These are phyloP conservation scores for Mesembryanthemum crystallinum DNA, from an alignment of 148 eudicot genomes.

Conservation along the genomic window DNA sequence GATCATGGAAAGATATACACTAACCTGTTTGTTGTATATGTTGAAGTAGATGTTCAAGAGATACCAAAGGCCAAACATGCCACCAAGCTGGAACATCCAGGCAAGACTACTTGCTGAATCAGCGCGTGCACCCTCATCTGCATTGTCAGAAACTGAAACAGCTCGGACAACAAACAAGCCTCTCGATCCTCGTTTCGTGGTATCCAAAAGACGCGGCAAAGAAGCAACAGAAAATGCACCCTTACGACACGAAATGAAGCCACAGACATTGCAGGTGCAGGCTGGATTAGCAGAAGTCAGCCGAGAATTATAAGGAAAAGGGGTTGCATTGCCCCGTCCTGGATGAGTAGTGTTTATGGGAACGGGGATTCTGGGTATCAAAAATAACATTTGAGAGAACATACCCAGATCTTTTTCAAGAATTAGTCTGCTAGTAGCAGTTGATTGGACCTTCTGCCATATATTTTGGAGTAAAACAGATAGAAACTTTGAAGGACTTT, in stretches of 20 bases:
- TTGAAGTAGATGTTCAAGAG: conserved; percentile 78
- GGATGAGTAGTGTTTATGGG: neutral
- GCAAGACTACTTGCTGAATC: conserved; percentile 7
- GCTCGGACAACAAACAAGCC: conserved; percentile 16
- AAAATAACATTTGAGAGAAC: conserved; percentile 21
- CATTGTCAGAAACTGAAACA: conserved; percentile 28
- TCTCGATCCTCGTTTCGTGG: neutral
- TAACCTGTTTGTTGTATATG: conserved; percentile 84
- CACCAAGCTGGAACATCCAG: conserved; percentile 46
- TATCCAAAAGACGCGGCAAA: neutral
- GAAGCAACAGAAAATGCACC: neutral
- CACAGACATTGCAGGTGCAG: neutral
- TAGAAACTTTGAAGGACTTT: neutral
- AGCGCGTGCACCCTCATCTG: conserved; percentile 17
- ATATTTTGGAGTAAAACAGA: neutral
- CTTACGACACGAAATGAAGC: conserved; percentile 9
- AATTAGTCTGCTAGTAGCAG: neutral
- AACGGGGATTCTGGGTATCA: conserved; percentile 18
- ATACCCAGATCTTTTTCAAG: conserved; percentile 3
- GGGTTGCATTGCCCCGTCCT: conserved; percentile 1
- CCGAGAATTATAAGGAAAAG: conserved; percentile 1
- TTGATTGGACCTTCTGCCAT: neutral
- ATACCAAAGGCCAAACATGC: conserved; percentile 82
- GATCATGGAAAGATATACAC: neutral
- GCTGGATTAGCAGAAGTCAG: neutral